These are phyloP conservation scores for Athelia psychrophila DNA, from an alignment of 1,284 basidiomycete species.

Conservation along the genomic window DNA sequence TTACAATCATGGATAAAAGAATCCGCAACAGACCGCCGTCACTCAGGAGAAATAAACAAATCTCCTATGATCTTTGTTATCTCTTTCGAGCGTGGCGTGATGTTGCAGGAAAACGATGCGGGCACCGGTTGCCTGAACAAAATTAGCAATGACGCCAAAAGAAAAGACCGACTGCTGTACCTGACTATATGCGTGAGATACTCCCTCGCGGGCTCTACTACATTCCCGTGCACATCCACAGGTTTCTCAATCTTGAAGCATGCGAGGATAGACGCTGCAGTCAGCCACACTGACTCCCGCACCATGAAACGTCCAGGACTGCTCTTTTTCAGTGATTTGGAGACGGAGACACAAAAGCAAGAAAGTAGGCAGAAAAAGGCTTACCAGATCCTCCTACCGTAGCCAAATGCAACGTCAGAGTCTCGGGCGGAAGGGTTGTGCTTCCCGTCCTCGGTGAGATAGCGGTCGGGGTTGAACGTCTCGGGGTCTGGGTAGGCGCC, in stretches of 20 bases:
- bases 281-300: slow-evolving; percentile 16
- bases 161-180: no score
- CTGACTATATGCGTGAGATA: no score
- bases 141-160: no score
- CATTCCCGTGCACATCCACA: slow-evolving; percentile 10
- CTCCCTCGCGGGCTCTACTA: slow-evolving; percentile 9
- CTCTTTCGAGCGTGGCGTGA: no score
- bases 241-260: slow-evolving; percentile 16
- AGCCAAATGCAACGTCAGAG: slow-evolving; percentile 19
- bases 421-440: slow-evolving; percentile 14
- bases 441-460: slow-evolving; percentile 14
- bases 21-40: no score
- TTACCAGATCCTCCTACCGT: slow-evolving; percentile 23
- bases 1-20: no score
- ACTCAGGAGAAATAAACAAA: no score
- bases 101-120: no score
- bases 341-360: no score
- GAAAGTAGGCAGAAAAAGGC: slow-evolving; percentile 23
- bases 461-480: slow-evolving; percentile 25
- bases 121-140: no score
- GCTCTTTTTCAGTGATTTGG: background rate
- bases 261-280: slow-evolving; percentile 16
- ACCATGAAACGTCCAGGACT: slow-evolving; percentile 20
- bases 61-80: no score
- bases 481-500: slow-evolving; percentile 21